These are phyloP conservation scores for Ogataea nitratoaversa DNA, from an alignment of 805 yeast species.

Conservation along the genomic window DNA sequence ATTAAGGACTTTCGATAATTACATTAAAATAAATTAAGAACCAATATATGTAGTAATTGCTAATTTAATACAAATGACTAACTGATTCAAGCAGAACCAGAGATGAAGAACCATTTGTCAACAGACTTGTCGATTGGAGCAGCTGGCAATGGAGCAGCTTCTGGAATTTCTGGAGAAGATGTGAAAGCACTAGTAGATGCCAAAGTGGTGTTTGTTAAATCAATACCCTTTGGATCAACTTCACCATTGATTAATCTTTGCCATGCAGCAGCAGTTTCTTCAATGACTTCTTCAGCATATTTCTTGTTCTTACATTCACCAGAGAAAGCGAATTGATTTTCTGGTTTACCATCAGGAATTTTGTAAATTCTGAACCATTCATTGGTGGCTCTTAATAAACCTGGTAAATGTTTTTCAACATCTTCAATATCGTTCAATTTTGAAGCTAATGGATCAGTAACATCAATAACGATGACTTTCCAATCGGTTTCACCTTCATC, in stretches of 20 bases:
- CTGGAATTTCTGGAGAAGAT: slow-evolving; percentile 53
- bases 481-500: slow-evolving; percentile 91
- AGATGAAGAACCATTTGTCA: slow-evolving; percentile 98
- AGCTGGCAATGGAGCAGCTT: slow-evolving; percentile 67
- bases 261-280: slow-evolving; percentile 87
- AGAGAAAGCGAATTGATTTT: slow-evolving; percentile 92
- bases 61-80: no score
- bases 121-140: slow-evolving; percentile 95
- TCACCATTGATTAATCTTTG: slow-evolving; percentile 64
- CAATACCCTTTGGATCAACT: slow-evolving; percentile 58
- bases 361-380: slow-evolving; percentile 99
- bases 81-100: slow-evolving; percentile 59
- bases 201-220: slow-evolving; percentile 74
- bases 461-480: slow-evolving; percentile 87
- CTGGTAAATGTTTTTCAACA: slow-evolving; percentile 86
- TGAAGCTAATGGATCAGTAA: slow-evolving; percentile 83
- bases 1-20: no score
- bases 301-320: slow-evolving; percentile 86
- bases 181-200: slow-evolving; percentile 51
- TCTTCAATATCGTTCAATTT: slow-evolving; percentile 88
- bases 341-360: slow-evolving; percentile 97
- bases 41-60: no score
- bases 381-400: slow-evolving; percentile 86
- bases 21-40: no score
- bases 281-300: slow-evolving; percentile 80